phyloP scores from a whole-genome alignment of 1,139 yeast genomes.

The Petasospora fabianii region DNA sequence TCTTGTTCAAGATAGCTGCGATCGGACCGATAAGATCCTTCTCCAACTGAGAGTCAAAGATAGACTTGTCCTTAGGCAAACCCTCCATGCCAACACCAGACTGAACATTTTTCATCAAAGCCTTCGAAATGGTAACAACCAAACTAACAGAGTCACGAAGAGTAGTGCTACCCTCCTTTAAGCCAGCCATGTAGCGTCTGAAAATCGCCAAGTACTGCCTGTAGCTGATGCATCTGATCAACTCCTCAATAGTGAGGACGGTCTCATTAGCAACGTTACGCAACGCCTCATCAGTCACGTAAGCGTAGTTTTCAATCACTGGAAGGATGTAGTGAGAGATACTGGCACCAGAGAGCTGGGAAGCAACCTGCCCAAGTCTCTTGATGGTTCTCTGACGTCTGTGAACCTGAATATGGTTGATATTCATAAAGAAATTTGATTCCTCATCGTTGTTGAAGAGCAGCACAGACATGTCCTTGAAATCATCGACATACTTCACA shows the following conservation, averaged over 20 bases:
- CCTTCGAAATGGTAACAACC: slow-evolving; percentile 59
- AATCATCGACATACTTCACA: slow-evolving; percentile 46
- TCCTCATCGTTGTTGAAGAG: slow-evolving; percentile 72
- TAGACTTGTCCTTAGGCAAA: slow-evolving; percentile 38
- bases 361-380: slow-evolving; percentile 45
- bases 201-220: slow-evolving; percentile 76
- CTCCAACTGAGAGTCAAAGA: slow-evolving; percentile 50
- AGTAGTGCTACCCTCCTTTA: slow-evolving; percentile 47
- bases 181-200: slow-evolving; percentile 61
- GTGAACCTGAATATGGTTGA: slow-evolving; percentile 80
- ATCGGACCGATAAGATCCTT: slow-evolving; percentile 62
- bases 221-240: slow-evolving; percentile 66
- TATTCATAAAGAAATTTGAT: slow-evolving; percentile 76
- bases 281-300: slow-evolving; percentile 48
- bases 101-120: slow-evolving; percentile 38
- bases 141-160: slow-evolving; percentile 61
- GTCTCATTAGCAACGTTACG: slow-evolving; percentile 77
- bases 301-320: slow-evolving; percentile 73
- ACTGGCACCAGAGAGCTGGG: slow-evolving; percentile 47
- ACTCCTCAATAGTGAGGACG: slow-evolving; percentile 54
- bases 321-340: slow-evolving; percentile 83
- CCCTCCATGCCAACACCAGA: slow-evolving; percentile 27
- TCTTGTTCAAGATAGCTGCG: slow-evolving; percentile 51
- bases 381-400: slow-evolving; percentile 82
- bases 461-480: slow-evolving; percentile 66